Evolutionary conservation across 2,329 filamentous ascomycete genomes (phyloP).

Genomic region (Claviceps arundinis): DNA sequence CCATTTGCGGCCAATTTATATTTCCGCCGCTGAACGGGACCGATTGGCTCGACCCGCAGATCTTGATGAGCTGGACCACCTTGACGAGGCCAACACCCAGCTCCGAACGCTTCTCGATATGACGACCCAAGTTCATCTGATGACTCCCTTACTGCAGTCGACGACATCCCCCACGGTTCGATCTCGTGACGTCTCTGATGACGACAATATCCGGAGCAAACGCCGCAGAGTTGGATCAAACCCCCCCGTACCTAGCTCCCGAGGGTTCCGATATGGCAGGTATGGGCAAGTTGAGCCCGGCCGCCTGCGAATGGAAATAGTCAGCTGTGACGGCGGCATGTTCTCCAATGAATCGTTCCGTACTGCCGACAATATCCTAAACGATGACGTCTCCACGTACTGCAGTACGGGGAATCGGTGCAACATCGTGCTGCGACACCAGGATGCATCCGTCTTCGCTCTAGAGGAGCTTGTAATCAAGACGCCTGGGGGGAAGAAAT

Average conservation of each 20-base stretch:
- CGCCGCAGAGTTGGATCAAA: conserved; percentile 59
- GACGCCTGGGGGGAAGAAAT: conserved; percentile 60
- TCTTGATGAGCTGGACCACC: conserved; percentile 25
- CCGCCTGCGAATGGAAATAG: conserved; percentile 70
- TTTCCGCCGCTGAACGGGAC: not conserved
- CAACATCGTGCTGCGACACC: conserved; percentile 75
- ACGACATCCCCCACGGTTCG: conserved; percentile 22
- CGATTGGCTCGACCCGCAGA: conserved; percentile 11
- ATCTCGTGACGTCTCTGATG: conserved; percentile 28
- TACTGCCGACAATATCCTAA: conserved; percentile 68
- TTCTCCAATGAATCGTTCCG: conserved; percentile 50
- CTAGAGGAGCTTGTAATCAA: conserved; percentile 80
- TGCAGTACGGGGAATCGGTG: conserved; percentile 80
- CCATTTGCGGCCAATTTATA: conserved; percentile 14
- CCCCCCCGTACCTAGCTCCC: conserved; percentile 32
- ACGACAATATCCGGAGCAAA: conserved; percentile 44
- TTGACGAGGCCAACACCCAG: conserved; percentile 31
- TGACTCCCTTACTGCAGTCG: conserved; percentile 17
- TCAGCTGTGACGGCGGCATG: conserved; percentile 76
- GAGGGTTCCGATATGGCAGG: conserved; percentile 65
- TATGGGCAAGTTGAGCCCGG: conserved; percentile 81
- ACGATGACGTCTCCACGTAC: conserved; percentile 73
- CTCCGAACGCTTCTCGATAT: conserved; percentile 29
- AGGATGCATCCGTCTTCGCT: conserved; percentile 66
- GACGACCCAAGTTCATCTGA: conserved; percentile 18